These are phyloP conservation scores for Amphicarpaea edgeworthii DNA, from an alignment of 306 rosid genomes.

Conservation along the genomic window DNA sequence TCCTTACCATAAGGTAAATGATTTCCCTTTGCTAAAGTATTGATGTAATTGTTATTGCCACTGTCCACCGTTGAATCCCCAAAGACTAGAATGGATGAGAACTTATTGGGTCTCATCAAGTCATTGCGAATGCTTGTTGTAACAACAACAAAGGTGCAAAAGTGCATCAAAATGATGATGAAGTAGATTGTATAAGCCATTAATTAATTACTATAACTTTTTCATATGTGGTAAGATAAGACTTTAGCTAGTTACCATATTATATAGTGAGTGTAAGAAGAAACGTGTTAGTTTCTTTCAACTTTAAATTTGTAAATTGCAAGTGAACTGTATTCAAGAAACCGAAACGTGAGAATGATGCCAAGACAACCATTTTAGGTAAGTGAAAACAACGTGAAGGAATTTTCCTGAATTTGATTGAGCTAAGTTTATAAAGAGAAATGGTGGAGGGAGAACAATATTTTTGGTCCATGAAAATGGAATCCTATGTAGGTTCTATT, in stretches of 20 bases:
- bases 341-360: conserved; percentile 39
- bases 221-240: neutral
- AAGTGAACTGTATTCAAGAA: conserved; percentile 38
- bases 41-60: conserved; percentile 70
- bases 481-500: neutral
- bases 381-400: conserved; percentile 41
- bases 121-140: conserved; percentile 31
- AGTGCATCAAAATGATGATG: conserved; percentile 38
- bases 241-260: neutral
- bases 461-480: neutral
- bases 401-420: neutral
- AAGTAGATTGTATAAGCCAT: conserved; percentile 50
- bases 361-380: conserved; percentile 45
- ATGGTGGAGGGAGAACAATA: neutral
- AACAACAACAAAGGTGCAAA: conserved; percentile 42
- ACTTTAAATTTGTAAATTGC: conserved; percentile 26
- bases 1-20: conserved; percentile 69
- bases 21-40: conserved; percentile 54
- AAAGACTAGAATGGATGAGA: conserved; percentile 64
- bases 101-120: conserved; percentile 36
- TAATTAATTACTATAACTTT: conserved; percentile 15
- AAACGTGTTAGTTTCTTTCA: neutral
- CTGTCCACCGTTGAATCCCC: conserved; percentile 75
- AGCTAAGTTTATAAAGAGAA: neutral
- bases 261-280: conserved; percentile 3